Evolutionary conservation across 352 stramenopile genomes (phyloP).

Genomic region (Phytophthora ohioensis): DNA sequence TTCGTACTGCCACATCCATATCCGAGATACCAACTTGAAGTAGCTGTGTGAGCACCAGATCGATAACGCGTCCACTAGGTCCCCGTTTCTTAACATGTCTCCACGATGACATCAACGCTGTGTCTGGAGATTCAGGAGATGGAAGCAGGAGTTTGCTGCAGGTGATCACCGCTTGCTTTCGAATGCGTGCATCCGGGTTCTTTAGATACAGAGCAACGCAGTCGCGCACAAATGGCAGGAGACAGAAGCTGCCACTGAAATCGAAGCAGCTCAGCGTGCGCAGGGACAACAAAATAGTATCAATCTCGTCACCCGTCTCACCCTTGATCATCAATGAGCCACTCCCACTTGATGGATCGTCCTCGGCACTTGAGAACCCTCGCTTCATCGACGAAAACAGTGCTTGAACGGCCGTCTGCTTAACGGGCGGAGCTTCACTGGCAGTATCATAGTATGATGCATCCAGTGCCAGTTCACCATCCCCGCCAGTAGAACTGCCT

Average conservation of each 20-base stretch:
- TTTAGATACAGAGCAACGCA: slow-evolving; percentile 94
- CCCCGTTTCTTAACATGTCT: slow-evolving; percentile 79
- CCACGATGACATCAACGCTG: slow-evolving; percentile 51
- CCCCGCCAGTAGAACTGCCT: slow-evolving; percentile 18
- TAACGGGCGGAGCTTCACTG: slow-evolving; percentile 40
- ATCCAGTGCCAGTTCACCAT: slow-evolving; percentile 36
- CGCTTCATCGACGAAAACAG: slow-evolving; percentile 81
- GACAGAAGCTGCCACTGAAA: slow-evolving; percentile 92
- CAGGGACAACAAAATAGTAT: slow-evolving; percentile 91
- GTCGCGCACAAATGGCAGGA: slow-evolving; percentile 96
- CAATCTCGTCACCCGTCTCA: slow-evolving; percentile 79
- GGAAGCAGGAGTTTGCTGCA: slow-evolving; percentile 81
- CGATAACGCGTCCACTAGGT: slow-evolving; percentile 91
- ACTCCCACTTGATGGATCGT: slow-evolving; percentile 31
- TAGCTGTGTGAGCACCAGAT: slow-evolving; percentile 94
- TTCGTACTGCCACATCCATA: slow-evolving; percentile 89
- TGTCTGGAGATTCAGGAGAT: slow-evolving; percentile 33
- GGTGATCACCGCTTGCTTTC: slow-evolving; percentile 90
- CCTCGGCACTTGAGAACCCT: slow-evolving; percentile 50
- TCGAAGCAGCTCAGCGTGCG: slow-evolving; percentile 95
- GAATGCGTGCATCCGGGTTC: slow-evolving; percentile 90
- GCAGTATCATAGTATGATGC: slow-evolving; percentile 38
- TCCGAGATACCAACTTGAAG: slow-evolving; percentile 95
- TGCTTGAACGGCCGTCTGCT: slow-evolving; percentile 71
- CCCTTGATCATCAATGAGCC: slow-evolving; percentile 70